phyloP scores from a whole-genome alignment of 441 rosid genomes.

The Jatropha podagrica region DNA sequence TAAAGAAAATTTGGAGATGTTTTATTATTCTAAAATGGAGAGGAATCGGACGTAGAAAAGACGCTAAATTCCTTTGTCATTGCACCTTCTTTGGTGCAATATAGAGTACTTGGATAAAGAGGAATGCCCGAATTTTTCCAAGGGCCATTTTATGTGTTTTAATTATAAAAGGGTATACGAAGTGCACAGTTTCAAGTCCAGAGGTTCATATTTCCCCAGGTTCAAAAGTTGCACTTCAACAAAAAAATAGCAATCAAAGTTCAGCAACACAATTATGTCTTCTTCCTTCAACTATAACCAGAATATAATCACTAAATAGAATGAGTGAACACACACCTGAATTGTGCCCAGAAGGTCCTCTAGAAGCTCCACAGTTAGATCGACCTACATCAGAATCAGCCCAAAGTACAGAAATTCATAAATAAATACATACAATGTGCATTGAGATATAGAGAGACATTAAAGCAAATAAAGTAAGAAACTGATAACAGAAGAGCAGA shows the following conservation, averaged over 20 bases:
- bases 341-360: slow-evolving; percentile 79
- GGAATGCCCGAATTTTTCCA: not conserved
- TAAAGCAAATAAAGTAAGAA: slow-evolving; percentile 6
- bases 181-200: slow-evolving; percentile 1
- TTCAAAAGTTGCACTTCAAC: slow-evolving; percentile 3
- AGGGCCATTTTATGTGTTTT: not conserved
- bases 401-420: slow-evolving; percentile 19
- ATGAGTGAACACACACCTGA: slow-evolving; percentile 49
- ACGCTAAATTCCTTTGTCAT: not conserved
- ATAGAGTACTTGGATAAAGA: not conserved
- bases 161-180: not conserved
- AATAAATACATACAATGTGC: not conserved
- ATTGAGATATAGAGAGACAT: slow-evolving; percentile 1
- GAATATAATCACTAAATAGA: not conserved
- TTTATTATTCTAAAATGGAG: not conserved
- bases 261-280: not conserved
- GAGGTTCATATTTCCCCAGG: not conserved
- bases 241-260: slow-evolving; percentile 8
- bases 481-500: slow-evolving; percentile 16
- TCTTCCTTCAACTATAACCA: slow-evolving; percentile 12
- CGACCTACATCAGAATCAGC: slow-evolving; percentile 53
- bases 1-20: not conserved
- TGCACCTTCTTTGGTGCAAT: not conserved
- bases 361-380: slow-evolving; percentile 70
- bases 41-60: not conserved